Evolutionary conservation across 1,139 yeast genomes (phyloP).

Genomic region (Blastobotrys proliferans): DNA sequence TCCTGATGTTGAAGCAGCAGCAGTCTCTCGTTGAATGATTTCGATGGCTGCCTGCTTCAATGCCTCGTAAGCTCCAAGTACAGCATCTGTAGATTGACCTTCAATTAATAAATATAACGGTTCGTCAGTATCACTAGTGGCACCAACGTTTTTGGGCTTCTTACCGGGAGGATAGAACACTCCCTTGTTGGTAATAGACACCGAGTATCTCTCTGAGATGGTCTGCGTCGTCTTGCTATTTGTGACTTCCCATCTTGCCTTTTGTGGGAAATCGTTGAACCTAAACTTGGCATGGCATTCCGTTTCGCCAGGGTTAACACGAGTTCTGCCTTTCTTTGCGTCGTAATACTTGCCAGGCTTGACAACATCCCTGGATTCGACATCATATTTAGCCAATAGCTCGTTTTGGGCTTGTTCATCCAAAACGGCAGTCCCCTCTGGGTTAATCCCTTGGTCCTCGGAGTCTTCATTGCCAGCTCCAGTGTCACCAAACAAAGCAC

Average conservation of each 20-base stretch:
- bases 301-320: not conserved
- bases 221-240: conserved; percentile 61
- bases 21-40: conserved; percentile 45
- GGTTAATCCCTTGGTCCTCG: conserved; percentile 11
- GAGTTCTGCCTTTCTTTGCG: not conserved
- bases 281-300: conserved; percentile 67
- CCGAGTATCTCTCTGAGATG: conserved; percentile 67
- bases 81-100: conserved; percentile 62
- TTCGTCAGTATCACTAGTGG: conserved; percentile 50
- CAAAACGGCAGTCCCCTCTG: conserved; percentile 17
- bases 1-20: not conserved
- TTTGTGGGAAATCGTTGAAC: conserved; percentile 83
- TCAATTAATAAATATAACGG: conserved; percentile 77
- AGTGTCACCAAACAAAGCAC: conserved; percentile 38
- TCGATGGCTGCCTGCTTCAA: conserved; percentile 58
- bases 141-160: conserved; percentile 38
- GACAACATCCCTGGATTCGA: conserved; percentile 1
- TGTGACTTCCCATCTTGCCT: conserved; percentile 79
- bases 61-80: conserved; percentile 60
- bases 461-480: conserved; percentile 23
- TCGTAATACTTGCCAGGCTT: conserved; percentile 9
- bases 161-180: conserved; percentile 59
- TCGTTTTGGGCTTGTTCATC: conserved; percentile 15
- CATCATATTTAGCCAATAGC: conserved; percentile 4
- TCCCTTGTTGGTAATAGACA: conserved; percentile 83